These are phyloP conservation scores for Saccharomycopsis sp. DNA, from an alignment of 805 yeast species.

Conservation along the genomic window DNA sequence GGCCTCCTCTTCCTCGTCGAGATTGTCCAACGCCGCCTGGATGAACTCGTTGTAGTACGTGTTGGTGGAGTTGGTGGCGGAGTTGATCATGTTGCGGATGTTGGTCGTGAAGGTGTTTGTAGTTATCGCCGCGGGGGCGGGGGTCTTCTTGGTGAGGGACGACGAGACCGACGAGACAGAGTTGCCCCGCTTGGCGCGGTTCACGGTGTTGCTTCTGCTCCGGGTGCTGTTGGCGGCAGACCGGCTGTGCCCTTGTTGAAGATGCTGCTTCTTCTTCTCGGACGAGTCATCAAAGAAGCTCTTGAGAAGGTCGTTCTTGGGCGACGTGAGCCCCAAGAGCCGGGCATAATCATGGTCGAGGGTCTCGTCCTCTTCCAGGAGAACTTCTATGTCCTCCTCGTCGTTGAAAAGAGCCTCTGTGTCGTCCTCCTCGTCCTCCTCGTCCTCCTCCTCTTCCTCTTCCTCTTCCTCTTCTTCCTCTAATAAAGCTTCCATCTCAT, in stretches of 20 bases:
- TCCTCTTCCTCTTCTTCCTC: background rate
- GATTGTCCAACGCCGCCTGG: constrained; percentile 10
- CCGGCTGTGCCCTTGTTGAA: background rate
- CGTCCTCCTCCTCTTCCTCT: constrained; percentile 26
- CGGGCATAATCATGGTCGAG: background rate
- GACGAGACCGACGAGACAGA: background rate
- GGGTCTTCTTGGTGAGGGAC: background rate
- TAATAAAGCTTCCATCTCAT: background rate
- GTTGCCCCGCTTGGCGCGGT: background rate
- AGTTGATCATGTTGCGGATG: constrained; percentile 16
- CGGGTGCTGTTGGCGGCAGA: background rate
- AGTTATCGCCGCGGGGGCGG: constrained; percentile 3
- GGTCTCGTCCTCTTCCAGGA: too few species aligned
- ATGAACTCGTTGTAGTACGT: constrained; percentile 17
- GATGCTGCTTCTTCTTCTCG: constrained; percentile 6
- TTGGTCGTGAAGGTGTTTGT: constrained; percentile 12
- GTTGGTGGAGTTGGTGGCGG: constrained; percentile 15
- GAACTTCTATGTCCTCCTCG: background rate
- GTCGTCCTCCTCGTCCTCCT: constrained; percentile 9
- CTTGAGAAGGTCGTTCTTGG: constrained; percentile 10
- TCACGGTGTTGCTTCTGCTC: background rate
- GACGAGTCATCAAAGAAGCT: constrained; percentile 20
- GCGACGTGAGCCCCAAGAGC: background rate
- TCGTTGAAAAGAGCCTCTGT: constrained; percentile 5
- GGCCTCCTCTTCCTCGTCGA: constrained; percentile 11